Evolutionary conservation across 352 stramenopile species (phyloP).

Genomic region (Phytopythium mirpurense): DNA sequence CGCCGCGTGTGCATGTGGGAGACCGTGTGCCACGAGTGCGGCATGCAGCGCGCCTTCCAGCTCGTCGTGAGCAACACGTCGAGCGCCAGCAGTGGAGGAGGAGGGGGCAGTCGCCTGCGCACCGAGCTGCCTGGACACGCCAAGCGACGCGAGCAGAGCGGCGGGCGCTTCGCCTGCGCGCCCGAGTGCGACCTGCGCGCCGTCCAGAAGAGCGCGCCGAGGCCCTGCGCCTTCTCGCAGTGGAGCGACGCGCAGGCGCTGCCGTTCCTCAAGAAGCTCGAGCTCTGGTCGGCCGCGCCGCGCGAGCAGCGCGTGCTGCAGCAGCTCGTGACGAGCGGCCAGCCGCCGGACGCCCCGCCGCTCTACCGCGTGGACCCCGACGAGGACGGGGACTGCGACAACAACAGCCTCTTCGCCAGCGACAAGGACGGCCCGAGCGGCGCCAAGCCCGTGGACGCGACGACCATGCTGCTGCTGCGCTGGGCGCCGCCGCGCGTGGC

Average conservation of each 20-base stretch:
- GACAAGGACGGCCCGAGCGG: too few relatives aligned
- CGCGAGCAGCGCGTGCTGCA: slow-evolving; percentile 69
- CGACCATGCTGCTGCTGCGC: slow-evolving; percentile 56
- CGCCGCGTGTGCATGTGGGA: slow-evolving; percentile 88
- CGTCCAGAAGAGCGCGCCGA: slow-evolving; percentile 46
- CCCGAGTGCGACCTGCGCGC: slow-evolving; percentile 67
- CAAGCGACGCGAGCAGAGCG: slow-evolving; percentile 49
- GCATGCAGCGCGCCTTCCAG: slow-evolving; percentile 89
- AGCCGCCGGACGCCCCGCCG: slow-evolving; percentile 45
- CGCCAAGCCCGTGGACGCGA: too few relatives aligned
- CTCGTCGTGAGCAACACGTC: slow-evolving; percentile 56
- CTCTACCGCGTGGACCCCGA: slow-evolving; percentile 46
- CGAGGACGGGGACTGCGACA: slow-evolving; percentile 22
- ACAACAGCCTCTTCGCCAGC: background rate
- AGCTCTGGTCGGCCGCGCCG: slow-evolving; percentile 64
- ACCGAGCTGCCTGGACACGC: slow-evolving; percentile 64
- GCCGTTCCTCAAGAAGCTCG: slow-evolving; percentile 60
- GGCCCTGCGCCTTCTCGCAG: slow-evolving; percentile 47
- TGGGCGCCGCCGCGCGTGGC: slow-evolving; percentile 61
- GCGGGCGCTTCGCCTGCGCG: slow-evolving; percentile 38
- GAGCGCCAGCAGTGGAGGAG: slow-evolving; percentile 13
- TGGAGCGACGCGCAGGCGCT: slow-evolving; percentile 54
- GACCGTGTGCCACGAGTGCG: slow-evolving; percentile 87
- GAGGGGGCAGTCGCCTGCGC: slow-evolving; percentile 37
- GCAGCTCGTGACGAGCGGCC: slow-evolving; percentile 57